Base-by-base conservation (phyloP, 352 stramenopile species). In the Phytophthora citricola region DNA sequence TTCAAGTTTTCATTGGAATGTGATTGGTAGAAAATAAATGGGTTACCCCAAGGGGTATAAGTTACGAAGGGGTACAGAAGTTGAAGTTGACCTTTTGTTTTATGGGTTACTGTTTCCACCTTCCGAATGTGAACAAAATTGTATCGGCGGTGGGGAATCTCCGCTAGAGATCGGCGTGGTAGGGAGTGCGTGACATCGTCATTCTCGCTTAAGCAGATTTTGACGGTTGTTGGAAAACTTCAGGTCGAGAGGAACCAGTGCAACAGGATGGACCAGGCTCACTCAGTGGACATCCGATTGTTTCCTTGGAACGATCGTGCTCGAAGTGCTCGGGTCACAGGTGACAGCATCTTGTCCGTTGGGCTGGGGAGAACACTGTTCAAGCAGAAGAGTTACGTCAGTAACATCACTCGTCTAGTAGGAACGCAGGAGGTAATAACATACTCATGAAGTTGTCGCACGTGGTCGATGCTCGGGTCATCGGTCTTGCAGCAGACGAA, bases 341-440 rank as follows among this genome's bases (percentile, higher is more conserved):
- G 83, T 12, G 83, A 91, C n/a, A 91, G 26, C 58, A 90, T 63
- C 43, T 78, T 85, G 65, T 92, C 83, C 6, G 83, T 92, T 1
- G 83, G 83, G 39, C 83, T 92, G 10, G 66, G 76, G 0, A 87
- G 63, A 38, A 92, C 55, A 50, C 81, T 92, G 57, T 55, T 48
- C 20, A 62, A 2, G 11, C n/a, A 60, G 20, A 34, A 53, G 54
- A 67, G 10, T 60, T 22, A 4, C 6, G 29, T 50, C 12, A 61
- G 17, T 40, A 38, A 47, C 36, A 1, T 5, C 3, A 14, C 10
- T 51, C 4, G 20, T 7, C 7, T 20, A 17, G 3, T 17, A 1
- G 5, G 5, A 27, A 52, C 0, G 4, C 41, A 49, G 39, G 43
- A 34, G 31, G 43, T 9, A 29, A 20, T n/a, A 51, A 70, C 64